Percentiles rank a stretch among this genome's conserved stretches.
These are phyloP conservation scores for Ustanciosporium gigantosporum DNA, from an alignment of 1,284 basidiomycete genomes.

Conservation along the genomic window DNA sequence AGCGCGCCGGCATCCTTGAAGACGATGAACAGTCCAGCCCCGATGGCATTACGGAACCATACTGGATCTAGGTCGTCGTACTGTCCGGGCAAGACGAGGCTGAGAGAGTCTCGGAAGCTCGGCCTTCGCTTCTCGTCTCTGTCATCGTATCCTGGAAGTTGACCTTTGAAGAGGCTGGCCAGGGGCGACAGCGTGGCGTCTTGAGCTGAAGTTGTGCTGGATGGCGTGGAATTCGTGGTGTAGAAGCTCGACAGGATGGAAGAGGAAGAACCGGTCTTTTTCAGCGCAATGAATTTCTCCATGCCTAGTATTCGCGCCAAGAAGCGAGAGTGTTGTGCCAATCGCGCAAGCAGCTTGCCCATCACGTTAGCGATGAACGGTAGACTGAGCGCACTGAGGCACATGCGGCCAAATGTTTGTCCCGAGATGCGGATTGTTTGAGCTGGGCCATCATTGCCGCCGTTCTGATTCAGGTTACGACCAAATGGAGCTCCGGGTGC, in stretches of 20 bases:
- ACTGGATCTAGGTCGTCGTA: constrained; percentile 53
- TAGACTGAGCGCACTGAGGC: constrained; percentile 45
- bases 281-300: background rate
- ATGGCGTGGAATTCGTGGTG: constrained; percentile 15
- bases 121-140: background rate
- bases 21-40: constrained; percentile 47
- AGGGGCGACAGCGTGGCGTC: constrained; percentile 10
- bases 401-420: constrained; percentile 38
- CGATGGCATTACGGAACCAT: constrained; percentile 54
- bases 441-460: constrained; percentile 2
- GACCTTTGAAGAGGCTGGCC: constrained; percentile 20
- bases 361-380: constrained; percentile 47
- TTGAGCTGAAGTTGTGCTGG: background rate
- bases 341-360: constrained; percentile 38
- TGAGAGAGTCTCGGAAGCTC: background rate
- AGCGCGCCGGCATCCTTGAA: constrained; percentile 43
- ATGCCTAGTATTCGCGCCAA: constrained; percentile 38
- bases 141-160: constrained; percentile 11
- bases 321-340: constrained; percentile 10
- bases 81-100: constrained; percentile 5
- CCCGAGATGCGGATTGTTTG: constrained; percentile 45
- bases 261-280: background rate
- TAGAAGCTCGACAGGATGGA: constrained; percentile 20
- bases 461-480: constrained; percentile 5
- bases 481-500: constrained; percentile 5